Base-by-base conservation (phyloP, 306 rosid genomes). In the Cucurbita ficifolia region DNA sequence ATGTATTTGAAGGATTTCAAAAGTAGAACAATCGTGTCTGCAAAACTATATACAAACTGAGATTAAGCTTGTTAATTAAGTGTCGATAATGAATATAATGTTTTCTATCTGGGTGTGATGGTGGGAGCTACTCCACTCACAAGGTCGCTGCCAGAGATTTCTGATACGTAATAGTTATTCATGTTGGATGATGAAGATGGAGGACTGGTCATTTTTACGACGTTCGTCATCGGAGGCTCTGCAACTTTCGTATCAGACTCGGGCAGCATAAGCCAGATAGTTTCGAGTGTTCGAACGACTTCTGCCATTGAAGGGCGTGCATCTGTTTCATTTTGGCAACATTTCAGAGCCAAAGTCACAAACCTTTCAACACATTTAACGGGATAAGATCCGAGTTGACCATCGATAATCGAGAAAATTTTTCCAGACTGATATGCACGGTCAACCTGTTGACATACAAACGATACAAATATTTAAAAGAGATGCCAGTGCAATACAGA, bases 271-370 rank as follows among this genome's bases (percentile, higher is more conserved):
- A 76, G 62, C 87, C 87, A 88, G 73, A 95, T 82, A 71, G 76
- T 85, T 59, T 95, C 97, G 0, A 95, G 97, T 82, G 84, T 91
- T 43, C 96, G 84, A 70, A 85, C 96, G 18, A 91, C 97, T 71
- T 91, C 92, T 19, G 81, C 82, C 93, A 91, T 91, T 60, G 81
- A 86, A 61, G 99, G 97, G 22, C 99, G 84, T 3, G 83, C 84
- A 76, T 91, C 91, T 10, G 99, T 82, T 39, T 89, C 92, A 0
- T 95, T 92, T 39, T 82, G 68, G 75, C 91, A 81, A 65, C 97
- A 95, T 83, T 80, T 88, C 17, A 95, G 61, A 53, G 97, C 97
- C 83, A 95, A 74, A 9, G 71, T 76, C 79, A 86, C 57, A 53
- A 95, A 83, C 80, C 69, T 95, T 78, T 84, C 91, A 70, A 91